phyloP scores from a whole-genome alignment of 768 basidiomycete species.

The Gelatoporia subvermispora region DNA sequence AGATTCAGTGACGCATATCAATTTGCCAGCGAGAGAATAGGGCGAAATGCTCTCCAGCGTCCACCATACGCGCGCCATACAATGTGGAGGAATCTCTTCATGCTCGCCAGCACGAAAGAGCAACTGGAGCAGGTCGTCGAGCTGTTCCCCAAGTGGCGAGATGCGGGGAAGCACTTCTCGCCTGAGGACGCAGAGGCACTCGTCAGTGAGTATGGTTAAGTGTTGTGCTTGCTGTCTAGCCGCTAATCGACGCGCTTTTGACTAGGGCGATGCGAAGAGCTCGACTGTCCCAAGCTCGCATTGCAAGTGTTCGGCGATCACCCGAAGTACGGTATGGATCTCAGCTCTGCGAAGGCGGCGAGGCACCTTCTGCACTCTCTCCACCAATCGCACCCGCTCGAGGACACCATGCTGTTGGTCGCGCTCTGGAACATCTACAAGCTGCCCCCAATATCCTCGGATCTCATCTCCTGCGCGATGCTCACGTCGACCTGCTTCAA shows the following conservation, averaged over 20 bases:
- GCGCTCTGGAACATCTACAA: conserved; percentile 52
- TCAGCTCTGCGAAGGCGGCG: conserved; percentile 44
- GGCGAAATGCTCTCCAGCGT: conserved; percentile 30
- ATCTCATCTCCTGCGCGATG: conserved; percentile 54
- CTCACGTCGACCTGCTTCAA: conserved; percentile 52
- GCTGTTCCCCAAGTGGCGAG: conserved; percentile 47
- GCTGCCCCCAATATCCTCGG: conserved; percentile 48
- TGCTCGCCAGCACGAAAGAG: conserved; percentile 43
- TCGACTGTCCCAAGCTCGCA: conserved; percentile 50
- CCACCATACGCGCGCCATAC: conserved; percentile 37
- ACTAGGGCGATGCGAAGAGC: conserved; percentile 60
- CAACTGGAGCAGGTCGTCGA: conserved; percentile 44
- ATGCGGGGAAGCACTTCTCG: conserved; percentile 32
- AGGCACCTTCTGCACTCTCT: conserved; percentile 56
- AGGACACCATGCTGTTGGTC: conserved; percentile 43
- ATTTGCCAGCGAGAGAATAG: conserved; percentile 36
- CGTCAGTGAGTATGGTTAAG: conserved; percentile 42
- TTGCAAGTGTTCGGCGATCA: conserved; percentile 59
- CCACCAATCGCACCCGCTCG: conserved; percentile 40
- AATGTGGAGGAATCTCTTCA: conserved; percentile 47
- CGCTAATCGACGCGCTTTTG: not conserved
- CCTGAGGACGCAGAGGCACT: conserved; percentile 42
- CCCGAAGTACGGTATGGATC: conserved; percentile 51
- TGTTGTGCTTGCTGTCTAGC: not conserved
- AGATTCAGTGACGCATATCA: conserved; percentile 31